Evolutionary conservation across 768 basidiomycete species (phyloP).

Genomic region (Tricholoma sp.): DNA sequence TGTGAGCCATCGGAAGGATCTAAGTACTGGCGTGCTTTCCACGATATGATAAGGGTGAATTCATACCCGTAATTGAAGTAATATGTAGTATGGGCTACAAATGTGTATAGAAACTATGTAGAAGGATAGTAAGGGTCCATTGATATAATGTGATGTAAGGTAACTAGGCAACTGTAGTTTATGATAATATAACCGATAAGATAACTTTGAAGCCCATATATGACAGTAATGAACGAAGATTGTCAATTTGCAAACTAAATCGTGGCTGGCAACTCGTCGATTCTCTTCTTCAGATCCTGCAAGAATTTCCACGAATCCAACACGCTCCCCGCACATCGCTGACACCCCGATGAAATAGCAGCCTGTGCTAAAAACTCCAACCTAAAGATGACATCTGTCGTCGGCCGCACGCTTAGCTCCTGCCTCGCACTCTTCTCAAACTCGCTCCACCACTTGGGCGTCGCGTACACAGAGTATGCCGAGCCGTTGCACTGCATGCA

Average conservation of each 20-base stretch:
- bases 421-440: slow-evolving; percentile 52
- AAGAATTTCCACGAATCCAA: slow-evolving; percentile 57
- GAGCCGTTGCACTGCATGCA: slow-evolving; percentile 68
- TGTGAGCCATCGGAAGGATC: slow-evolving; percentile 13
- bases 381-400: slow-evolving; percentile 55
- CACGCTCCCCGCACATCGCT: slow-evolving; percentile 63
- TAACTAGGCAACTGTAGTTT: background rate
- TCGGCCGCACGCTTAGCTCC: slow-evolving; percentile 53
- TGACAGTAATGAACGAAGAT: background rate
- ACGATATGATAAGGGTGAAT: background rate
- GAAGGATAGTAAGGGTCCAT: background rate
- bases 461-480: slow-evolving; percentile 33
- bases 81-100: too few relatives aligned
- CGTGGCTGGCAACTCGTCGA: slow-evolving; percentile 43
- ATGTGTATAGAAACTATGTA: too few relatives aligned
- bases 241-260: slow-evolving; percentile 14
- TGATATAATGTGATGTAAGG: background rate
- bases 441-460: slow-evolving; percentile 68
- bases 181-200: background rate
- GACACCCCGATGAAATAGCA: slow-evolving; percentile 47
- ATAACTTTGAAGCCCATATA: background rate
- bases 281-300: slow-evolving; percentile 45
- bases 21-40: background rate
- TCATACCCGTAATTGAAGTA: too few relatives aligned
- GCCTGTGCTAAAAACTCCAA: slow-evolving; percentile 53